Conservation (phyloP, 176 grass and related monocot genomes). For the Triticum turgidum region DNA sequence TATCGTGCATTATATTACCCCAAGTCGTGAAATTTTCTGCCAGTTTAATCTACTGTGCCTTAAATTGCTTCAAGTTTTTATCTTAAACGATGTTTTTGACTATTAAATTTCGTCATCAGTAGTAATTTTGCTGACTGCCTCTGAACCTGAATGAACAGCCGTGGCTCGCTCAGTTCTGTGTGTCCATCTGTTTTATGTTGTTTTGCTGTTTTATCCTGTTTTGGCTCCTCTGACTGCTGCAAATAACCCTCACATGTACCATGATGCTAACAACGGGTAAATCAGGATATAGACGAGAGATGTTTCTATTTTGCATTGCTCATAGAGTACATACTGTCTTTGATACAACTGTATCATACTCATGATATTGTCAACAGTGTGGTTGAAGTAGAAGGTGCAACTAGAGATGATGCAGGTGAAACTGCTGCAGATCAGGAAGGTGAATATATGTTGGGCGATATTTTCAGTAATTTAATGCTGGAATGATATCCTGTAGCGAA, state of each 20-base stretch:
- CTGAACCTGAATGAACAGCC: no score
- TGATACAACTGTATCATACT: neutral
- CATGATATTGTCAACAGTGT: constrained; percentile 9
- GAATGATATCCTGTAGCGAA: neutral
- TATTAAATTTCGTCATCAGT: neutral
- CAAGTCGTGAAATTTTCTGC: neutral
- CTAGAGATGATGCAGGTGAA: constrained; percentile 58
- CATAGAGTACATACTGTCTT: neutral
- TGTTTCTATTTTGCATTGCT: neutral
- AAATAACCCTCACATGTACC: neutral
- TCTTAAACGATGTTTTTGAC: neutral
- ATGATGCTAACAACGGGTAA: neutral
- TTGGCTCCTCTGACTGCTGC: neutral
- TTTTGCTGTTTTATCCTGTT: neutral
- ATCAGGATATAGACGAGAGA: neutral
- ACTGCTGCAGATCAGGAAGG: constrained; percentile 38
- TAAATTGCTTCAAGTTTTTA: no score
- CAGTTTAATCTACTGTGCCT: neutral
- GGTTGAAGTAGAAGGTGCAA: constrained; percentile 67
- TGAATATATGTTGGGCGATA: neutral
- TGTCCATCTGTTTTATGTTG: neutral
- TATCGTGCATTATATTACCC: neutral
- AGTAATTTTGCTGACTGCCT: no score
- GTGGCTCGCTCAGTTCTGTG: no score
- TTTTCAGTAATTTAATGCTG: neutral